Evolutionary conservation across 2,329 filamentous ascomycete genomes (phyloP).

Genomic region (Biscogniauxia sp.): DNA sequence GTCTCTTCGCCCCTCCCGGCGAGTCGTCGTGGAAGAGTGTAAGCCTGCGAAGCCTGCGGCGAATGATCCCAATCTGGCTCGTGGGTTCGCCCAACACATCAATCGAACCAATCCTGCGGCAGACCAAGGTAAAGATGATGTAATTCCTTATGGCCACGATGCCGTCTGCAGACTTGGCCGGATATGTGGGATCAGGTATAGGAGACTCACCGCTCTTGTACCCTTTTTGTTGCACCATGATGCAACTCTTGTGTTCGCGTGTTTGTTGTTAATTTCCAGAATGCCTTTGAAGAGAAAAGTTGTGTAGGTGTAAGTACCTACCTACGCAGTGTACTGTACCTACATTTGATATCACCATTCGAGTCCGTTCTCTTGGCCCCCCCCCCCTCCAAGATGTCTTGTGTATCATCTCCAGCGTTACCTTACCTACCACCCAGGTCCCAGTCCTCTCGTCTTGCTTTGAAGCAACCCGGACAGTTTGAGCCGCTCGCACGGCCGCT

Average conservation of each 20-base stretch:
- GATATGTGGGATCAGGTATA: background rate
- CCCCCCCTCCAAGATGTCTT: background rate
- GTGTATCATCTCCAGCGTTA: too few relatives aligned
- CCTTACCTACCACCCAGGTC: too few relatives aligned
- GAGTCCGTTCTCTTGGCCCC: background rate
- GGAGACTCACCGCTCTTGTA: background rate
- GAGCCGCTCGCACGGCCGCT: conserved; percentile 3
- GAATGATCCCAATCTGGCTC: background rate
- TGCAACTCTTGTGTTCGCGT: background rate
- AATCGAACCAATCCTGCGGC: background rate
- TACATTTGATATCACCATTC: background rate
- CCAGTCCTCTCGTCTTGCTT: background rate
- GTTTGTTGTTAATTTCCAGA: background rate
- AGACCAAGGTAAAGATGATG: background rate
- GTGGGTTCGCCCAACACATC: background rate
- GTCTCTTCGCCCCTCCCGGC: background rate
- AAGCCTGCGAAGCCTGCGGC: background rate
- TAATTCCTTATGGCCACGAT: background rate
- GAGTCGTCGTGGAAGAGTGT: background rate
- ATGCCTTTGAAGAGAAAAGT: background rate
- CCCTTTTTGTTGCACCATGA: background rate
- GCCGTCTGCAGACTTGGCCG: background rate
- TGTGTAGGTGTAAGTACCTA: too few relatives aligned
- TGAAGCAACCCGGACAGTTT: background rate
- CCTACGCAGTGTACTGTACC: too few relatives aligned